phyloP scores from a whole-genome alignment of 1,139 yeast genomes.

The Pichia sp. region DNA sequence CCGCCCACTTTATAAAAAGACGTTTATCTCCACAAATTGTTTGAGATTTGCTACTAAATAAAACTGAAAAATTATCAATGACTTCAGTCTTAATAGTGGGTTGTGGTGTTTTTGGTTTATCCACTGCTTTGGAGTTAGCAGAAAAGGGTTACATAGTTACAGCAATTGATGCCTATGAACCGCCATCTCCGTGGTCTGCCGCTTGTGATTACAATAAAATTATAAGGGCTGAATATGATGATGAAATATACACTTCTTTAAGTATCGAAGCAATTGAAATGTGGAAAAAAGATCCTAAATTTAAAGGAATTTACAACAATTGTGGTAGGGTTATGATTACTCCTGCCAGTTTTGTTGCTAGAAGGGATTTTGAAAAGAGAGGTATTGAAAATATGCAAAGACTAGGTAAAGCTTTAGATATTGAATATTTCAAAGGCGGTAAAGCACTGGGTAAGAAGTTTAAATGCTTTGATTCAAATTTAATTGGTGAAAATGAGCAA shows the following conservation, averaged over 20 bases:
- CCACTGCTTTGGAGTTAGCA: slow-evolving; percentile 30
- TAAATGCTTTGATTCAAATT: slow-evolving; percentile 29
- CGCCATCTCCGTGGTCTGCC: slow-evolving; percentile 42
- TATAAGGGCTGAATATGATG: slow-evolving; percentile 27
- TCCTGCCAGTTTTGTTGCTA: slow-evolving; percentile 24
- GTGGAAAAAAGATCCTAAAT: slow-evolving; percentile 34
- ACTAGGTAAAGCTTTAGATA: slow-evolving; percentile 30
- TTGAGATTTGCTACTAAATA: background rate
- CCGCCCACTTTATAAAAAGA: background rate
- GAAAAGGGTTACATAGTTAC: slow-evolving; percentile 28
- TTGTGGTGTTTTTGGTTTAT: slow-evolving; percentile 32
- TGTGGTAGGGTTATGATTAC: slow-evolving; percentile 34
- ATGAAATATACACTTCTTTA: slow-evolving; percentile 30
- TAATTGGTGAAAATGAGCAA: slow-evolving; percentile 19
- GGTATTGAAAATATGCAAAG: slow-evolving; percentile 31
- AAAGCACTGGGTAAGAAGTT: slow-evolving; percentile 27
- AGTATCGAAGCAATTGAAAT: slow-evolving; percentile 34
- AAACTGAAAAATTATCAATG: background rate
- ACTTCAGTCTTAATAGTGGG: slow-evolving; percentile 21
- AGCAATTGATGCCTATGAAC: slow-evolving; percentile 34
- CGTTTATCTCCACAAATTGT: background rate
- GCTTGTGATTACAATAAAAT: slow-evolving; percentile 40
- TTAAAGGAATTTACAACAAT: slow-evolving; percentile 30
- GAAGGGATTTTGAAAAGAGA: slow-evolving; percentile 32
- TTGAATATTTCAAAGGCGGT: slow-evolving; percentile 29